Evolutionary conservation across 1,139 yeast genomes (phyloP), one percentile per base, ranked within the genome.

Genomic region (Yamadazyma songkhlaensis): DNA sequence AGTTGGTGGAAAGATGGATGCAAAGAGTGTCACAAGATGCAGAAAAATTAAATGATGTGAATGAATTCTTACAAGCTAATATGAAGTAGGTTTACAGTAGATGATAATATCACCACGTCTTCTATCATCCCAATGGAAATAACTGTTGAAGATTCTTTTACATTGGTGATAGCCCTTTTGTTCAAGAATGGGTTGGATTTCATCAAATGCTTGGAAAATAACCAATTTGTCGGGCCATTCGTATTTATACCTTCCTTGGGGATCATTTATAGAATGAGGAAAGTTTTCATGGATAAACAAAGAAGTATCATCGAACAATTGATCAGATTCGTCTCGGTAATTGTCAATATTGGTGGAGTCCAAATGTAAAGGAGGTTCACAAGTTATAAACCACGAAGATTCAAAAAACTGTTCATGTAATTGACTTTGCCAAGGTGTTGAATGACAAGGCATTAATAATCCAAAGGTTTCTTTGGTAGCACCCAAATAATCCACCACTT

Each of bases 391-490:
- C 96, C 96, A 86, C 1, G 66, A 49, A 10, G 25, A 9, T 3
- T 60, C 55, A 3, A 77, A 57, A 12, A 71, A 72, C 6, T 64
- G 58, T 17, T 84, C 62, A 51, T 89, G 96, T 31, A 94, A 60
- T 51, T 84, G 81, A 26, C 95, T 78, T 53, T 88, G 96, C 84
- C 95, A 87, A 3, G 98, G 98, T 0, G 97, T 90, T 0, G 97
- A 90, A 57, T 94, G 98, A 52, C 98, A 94, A 0, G 99, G 98
- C 55, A 90, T 87, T 13, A 94, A 58, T 47, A 92, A 84, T 1
- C 96, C 95, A 30, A 89, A 64, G 1, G 55, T 49, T 0, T 29
- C 23, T 9, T 72, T 63, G 20, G 22, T 11, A 20, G 27, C 7
- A 57, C 43, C 36, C 80, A 92, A 52, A 37, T 69, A 71, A 9